Base-by-base conservation (phyloP, 768 basidiomycete species). In the Tephrocybe sp. region DNA sequence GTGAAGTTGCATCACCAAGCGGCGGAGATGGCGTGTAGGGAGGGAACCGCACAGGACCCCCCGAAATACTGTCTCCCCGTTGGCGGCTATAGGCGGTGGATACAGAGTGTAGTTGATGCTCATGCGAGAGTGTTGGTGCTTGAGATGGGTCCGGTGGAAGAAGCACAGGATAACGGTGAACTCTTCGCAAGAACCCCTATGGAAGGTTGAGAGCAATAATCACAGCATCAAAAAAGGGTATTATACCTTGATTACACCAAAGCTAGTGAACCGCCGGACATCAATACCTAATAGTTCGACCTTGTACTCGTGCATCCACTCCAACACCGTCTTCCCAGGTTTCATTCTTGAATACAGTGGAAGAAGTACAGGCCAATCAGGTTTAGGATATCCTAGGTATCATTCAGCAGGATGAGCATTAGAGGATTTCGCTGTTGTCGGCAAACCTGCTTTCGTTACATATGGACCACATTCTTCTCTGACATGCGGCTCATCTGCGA, bases 221-320 rank as follows among this genome's bases (percentile, higher is more conserved):
- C 29, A 12, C 24, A 41, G n/a, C n/a, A 21, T 12, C 37, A 36
- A 10, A n/a, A 39, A 11, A n/a, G 30, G 60, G 83, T 86, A 69
- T 16, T n/a, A 56, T 63, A 83, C 89, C 70, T 99, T 99, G 70
- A 99, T 95, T 19, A 98, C 90, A 4, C 97, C 97, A 61, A 98
- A 99, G 53, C 89, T 94, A 15, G 92, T 84, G 66, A 99, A 97
- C n/a, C 97, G 82, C 8, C 95, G 82, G 7, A 91, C 79, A 63
- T 99, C 97, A 45, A 98, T 86, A 2, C 90, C 91, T 18, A 84
- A 66, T 5, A 73, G 69, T 42, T 84, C 78, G 15, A 94, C 80
- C 18, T 83, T 72, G 58, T 92, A 75, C 34, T 73, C 73, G 57
- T 90, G 82, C 75, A 93, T 90, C 95, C 97, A 99, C 37, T 91